These are phyloP conservation scores for Citrus glauca DNA, from an alignment of 345 rosid species.

Conservation along the genomic window DNA sequence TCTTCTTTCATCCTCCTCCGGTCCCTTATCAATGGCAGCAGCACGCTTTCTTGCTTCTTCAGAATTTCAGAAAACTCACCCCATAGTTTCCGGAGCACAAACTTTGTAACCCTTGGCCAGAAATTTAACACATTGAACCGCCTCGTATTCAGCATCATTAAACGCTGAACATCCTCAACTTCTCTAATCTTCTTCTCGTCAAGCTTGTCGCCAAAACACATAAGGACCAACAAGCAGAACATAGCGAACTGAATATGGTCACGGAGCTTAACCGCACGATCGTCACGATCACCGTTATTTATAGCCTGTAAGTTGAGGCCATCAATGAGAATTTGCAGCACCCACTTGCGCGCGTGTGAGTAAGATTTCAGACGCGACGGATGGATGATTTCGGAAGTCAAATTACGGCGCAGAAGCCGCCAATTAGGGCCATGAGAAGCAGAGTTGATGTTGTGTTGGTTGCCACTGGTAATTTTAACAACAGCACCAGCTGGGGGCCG, in stretches of 20 bases:
- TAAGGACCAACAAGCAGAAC: background rate
- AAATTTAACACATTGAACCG: background rate
- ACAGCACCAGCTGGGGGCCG: background rate
- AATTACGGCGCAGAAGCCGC: background rate
- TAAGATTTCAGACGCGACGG: background rate
- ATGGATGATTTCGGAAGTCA: background rate
- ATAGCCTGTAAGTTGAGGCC: background rate
- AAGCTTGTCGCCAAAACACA: slow-evolving; percentile 6
- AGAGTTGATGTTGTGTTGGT: background rate
- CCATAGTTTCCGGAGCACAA: background rate
- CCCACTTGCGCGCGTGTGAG: slow-evolving; percentile 5
- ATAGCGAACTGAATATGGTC: background rate
- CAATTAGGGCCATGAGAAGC: background rate
- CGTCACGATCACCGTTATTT: background rate
- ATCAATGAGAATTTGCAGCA: slow-evolving; percentile 7
- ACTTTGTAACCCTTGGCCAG: background rate
- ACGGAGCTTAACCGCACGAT: background rate
- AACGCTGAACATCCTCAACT: background rate
- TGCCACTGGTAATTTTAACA: background rate
- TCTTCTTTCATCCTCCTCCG: background rate
- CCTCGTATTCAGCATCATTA: background rate
- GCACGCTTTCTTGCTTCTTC: background rate
- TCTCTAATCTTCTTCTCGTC: background rate
- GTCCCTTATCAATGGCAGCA: background rate
- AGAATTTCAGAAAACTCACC: background rate